Percentiles rank a stretch among this genome's conserved stretches.
phyloP scores from a whole-genome alignment of 2,329 filamentous ascomycete species.

The Aspergillus chevalieri region DNA sequence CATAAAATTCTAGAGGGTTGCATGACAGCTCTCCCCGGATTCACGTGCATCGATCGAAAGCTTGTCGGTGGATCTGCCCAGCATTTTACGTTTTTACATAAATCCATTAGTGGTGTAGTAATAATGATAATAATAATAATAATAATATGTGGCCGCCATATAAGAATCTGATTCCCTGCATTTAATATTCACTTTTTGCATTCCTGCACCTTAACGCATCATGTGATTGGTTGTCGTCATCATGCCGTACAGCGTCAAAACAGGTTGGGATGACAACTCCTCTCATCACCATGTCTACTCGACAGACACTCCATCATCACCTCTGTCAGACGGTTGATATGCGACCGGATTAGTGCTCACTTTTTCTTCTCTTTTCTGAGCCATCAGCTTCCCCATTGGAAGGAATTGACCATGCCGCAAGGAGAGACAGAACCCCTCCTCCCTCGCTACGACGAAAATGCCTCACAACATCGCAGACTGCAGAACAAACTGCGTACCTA shows the following conservation, averaged over 20 bases:
- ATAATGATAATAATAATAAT: too few species aligned
- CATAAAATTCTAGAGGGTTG: too few species aligned
- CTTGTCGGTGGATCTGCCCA: not conserved
- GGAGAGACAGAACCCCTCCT: constrained; percentile 72
- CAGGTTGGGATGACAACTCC: constrained; percentile 5
- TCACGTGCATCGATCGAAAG: not conserved
- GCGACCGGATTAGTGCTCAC: too few species aligned
- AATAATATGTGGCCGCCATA: not conserved
- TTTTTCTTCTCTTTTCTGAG: too few species aligned
- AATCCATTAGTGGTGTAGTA: too few species aligned
- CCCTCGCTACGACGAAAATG: constrained; percentile 70
- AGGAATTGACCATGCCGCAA: constrained; percentile 29
- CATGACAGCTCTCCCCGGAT: not conserved
- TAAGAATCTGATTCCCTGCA: too few species aligned
- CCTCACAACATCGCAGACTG: constrained; percentile 66
- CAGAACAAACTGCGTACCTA: constrained; percentile 90
- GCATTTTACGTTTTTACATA: too few species aligned
- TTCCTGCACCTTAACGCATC: not conserved
- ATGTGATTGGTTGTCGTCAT: constrained; percentile 1
- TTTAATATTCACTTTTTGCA: not conserved
- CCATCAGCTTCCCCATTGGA: not conserved
- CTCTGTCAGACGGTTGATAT: not conserved
- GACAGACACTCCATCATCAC: not conserved
- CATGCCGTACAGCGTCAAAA: constrained; percentile 1
- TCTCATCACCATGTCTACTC: not conserved